Evolutionary conservation across 768 basidiomycete genomes (phyloP).

Genomic region (Leucocoprinus sp.): DNA sequence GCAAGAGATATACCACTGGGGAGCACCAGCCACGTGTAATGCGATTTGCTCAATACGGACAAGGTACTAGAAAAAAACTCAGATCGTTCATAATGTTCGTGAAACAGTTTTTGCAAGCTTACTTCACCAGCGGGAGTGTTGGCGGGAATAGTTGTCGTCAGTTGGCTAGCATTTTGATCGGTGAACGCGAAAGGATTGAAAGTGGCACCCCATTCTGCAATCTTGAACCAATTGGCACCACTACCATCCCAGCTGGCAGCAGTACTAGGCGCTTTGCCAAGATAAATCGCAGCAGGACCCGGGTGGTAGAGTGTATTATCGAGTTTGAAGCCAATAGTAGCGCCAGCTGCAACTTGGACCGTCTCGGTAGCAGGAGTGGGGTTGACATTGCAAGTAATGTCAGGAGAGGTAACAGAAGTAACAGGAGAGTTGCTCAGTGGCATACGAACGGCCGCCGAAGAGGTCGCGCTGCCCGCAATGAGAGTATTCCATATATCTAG

Average conservation of each 20-base stretch:
- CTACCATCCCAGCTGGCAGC: constrained; percentile 38
- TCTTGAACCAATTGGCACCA: constrained; percentile 46
- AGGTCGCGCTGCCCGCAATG: constrained; percentile 21
- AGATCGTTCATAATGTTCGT: too few species aligned
- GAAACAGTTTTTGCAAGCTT: too few species aligned
- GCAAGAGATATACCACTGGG: constrained; percentile 42
- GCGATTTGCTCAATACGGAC: constrained; percentile 40
- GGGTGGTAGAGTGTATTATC: constrained; percentile 35
- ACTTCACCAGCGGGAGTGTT: constrained; percentile 34
- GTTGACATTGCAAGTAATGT: constrained; percentile 30
- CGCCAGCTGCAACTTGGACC: constrained; percentile 31
- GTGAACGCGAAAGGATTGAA: constrained; percentile 31
- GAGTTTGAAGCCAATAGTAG: constrained; percentile 31
- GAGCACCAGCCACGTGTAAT: constrained; percentile 36
- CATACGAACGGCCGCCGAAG: constrained; percentile 24
- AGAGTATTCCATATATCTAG: constrained; percentile 26
- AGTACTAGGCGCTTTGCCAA: constrained; percentile 37
- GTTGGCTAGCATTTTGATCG: constrained; percentile 21
- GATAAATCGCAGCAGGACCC: constrained; percentile 38
- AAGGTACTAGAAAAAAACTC: constrained; percentile 24
- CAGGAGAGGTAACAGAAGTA: constrained; percentile 20
- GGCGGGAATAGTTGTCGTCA: constrained; percentile 33
- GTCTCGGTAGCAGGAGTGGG: constrained; percentile 26
- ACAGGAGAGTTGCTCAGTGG: constrained; percentile 28
- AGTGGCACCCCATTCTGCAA: constrained; percentile 33